Evolutionary conservation across 148 eudicot genomes (phyloP).

Genomic region (Vaccinium darrowii): DNA sequence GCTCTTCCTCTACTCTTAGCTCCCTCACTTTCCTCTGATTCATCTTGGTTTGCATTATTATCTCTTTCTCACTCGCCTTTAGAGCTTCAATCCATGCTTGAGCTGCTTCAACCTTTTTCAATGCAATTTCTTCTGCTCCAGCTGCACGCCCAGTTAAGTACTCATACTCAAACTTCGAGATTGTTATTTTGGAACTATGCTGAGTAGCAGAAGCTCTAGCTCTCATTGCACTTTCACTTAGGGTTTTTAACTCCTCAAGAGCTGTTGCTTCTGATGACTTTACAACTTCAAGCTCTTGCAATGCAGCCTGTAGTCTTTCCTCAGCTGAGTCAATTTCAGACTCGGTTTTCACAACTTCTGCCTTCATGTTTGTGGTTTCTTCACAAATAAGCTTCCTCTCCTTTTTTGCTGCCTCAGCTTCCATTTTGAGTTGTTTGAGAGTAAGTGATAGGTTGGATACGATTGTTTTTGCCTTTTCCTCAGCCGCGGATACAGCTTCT

Average conservation of each 20-base stretch:
- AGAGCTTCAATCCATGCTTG: conserved; percentile 72
- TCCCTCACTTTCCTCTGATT: conserved; percentile 36
- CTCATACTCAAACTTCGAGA: conserved; percentile 78
- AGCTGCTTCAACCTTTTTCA: conserved; percentile 85
- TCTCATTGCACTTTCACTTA: conserved; percentile 48
- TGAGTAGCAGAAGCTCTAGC: conserved; percentile 52
- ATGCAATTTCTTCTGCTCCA: conserved; percentile 63
- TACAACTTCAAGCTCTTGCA: conserved; percentile 57
- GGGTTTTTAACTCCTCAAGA: conserved; percentile 51
- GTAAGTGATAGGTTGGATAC: conserved; percentile 41
- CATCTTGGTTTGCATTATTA: conserved; percentile 38
- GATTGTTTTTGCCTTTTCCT: conserved; percentile 49
- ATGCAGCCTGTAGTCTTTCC: conserved; percentile 44
- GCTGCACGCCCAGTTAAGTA: conserved; percentile 65
- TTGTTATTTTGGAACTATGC: conserved; percentile 49
- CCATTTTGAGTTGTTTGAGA: conserved; percentile 47
- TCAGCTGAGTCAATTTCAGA: conserved; percentile 47
- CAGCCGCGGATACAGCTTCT: conserved; percentile 48
- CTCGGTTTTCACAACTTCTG: conserved; percentile 46
- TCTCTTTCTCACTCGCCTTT: conserved; percentile 65
- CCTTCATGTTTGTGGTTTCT: conserved; percentile 41
- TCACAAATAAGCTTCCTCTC: conserved; percentile 42
- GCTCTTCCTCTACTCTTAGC: conserved; percentile 43
- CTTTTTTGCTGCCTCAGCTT: conserved; percentile 39
- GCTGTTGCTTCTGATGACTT: conserved; percentile 61